Base-by-base conservation (phyloP, 2,329 filamentous ascomycete genomes). In the Fusarium poae region DNA sequence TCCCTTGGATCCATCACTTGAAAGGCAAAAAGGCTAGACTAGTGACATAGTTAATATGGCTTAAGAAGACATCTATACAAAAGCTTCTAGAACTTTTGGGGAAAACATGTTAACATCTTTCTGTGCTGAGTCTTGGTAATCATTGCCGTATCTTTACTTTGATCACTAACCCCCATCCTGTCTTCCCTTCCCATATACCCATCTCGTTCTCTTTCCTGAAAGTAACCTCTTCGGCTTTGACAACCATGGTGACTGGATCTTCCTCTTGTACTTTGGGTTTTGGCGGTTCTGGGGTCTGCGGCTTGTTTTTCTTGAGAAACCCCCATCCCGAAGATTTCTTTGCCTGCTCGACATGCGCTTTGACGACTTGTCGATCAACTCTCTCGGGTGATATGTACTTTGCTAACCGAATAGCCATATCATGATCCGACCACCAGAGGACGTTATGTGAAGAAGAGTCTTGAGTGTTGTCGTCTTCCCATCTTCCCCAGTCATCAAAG, bases 171-270 rank as follows among this genome's bases (percentile, higher is more conserved):
- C 80, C 85, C 79, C 81, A 87, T 3, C 85, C 85, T 3, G 79
- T 81, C 63, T 77, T 76, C 32, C 82, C 84, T 72, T 87, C 84
- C 80, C 82, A 84, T 2, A 88, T 74, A 0, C 85, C 85, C 71
- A 87, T 78, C 16, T 81, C 82, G 23, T 84, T 87, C 74, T 86
- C 81, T 45, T 73, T 73, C n/a, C 85, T 74, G 58, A 88, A 86
- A 0, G 83, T 82, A 3, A 85, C 79, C 66, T 86, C 81, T 49
- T 86, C 80, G 0, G 82, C 81, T 27, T 73, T 74, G 4, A 82
- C 80, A 4, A 70, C 74, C 80, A 86, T 84, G 6, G 67, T 75
- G 1, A 82, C 77, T 8, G 73, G 70, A 2, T 73, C 67, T 9
- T 73, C 62, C 46, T 51, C 32, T 6, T 61, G n/a, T 20, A 54